Base-by-base conservation (phyloP, 208 protist genomes). In the Trypanosoma lewisi region DNA sequence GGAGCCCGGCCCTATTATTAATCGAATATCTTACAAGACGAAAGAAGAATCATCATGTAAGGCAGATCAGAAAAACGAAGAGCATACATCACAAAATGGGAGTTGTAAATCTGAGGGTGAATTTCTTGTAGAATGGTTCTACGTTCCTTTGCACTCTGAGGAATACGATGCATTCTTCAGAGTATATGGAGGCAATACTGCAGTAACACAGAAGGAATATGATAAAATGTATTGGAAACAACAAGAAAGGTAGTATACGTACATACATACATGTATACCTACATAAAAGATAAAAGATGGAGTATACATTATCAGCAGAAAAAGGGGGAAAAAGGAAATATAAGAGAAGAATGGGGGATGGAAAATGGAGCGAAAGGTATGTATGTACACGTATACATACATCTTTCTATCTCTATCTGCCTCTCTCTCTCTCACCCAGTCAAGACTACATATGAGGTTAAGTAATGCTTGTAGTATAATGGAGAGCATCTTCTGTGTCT, bases 1-100 rank as follows among this genome's bases (percentile, higher is more conserved):
- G 25, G 89, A 96, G 39, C 89, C 89, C 2, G 89, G 89, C 0
- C 86, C 89, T 2, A 89, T 96, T 33, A 34, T 89, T 28, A 96
- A 96, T 52, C 57, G 64, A 0, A 69, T 89, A 21, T 93, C 79
- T 66, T 96, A 96, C 79, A 85, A 79, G 67, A 67, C 42, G 1
- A 72, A 63, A 27, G 67, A 41, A 27, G 54, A 79, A 4, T n/a
- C 27, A n/a, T 30, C 19, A 39, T 16, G 14, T 19, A 56, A 52
- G 33, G 8, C 8, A 50, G 53, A 55, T 4, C 60, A 34, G 51
- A 63, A 70, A 8, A 31, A 23, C 19, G n/a, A 44, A 19, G 21
- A 28, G 42, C 66, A n/a, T 31, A 21, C 8, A 23, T 19, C 42
- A 0, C 25, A 16, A 4, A 9, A 11, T 12, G 27, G 21, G 16